Evolutionary conservation across 106 monocot genomes (phyloP), one percentile per base, ranked within the genome.

Genomic region (Dendrobium nobile): DNA sequence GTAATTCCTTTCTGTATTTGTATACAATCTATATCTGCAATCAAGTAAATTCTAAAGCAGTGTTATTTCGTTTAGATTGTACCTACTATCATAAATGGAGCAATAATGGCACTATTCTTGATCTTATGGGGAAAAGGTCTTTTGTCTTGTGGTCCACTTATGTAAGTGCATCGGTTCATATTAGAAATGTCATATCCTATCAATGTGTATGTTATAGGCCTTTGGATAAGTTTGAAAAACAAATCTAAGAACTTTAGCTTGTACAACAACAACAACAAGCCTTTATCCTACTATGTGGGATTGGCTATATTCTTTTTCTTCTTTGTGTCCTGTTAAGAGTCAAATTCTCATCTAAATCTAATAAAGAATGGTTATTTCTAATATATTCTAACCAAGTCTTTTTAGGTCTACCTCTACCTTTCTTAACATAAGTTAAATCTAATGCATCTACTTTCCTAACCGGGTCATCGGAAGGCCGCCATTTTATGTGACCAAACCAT

Each of bases 71-170:
- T 89, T 87, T 83, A 98, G 98, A 91, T 95, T 45, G 86, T 88
- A 47, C 95, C 98, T 54, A 89, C 98, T 47, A 67, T 95, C 78
- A 84, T 99, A 54, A 99, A 99, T 95, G 98, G 98, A 73, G 98
- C 92, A 77, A 95, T 99, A 65, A 85, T 93, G 89, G 89, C 98
- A 77, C 76, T 93, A 86, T 95, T 94, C 83, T 93, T 85, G 28
- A 55, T 93, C 17, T 84, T 95, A 67, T 95, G 98, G 98, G 98
- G 92, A 72, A 95, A 95, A 89, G 98, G 98, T 31, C 92, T 99
- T 85, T 78, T 86, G 77, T 85, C 89, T 77, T 99, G 95, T 86
- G 98, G 98, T 0, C 95, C 98, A 64, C 82, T 95, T 54, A 75
- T 94, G 98, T 95, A 89, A 95, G 98, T 98, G 15, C 20, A 6